These are phyloP conservation scores for Myxozyma lipomycoides DNA, from an alignment of 805 yeast species.

Conservation along the genomic window DNA sequence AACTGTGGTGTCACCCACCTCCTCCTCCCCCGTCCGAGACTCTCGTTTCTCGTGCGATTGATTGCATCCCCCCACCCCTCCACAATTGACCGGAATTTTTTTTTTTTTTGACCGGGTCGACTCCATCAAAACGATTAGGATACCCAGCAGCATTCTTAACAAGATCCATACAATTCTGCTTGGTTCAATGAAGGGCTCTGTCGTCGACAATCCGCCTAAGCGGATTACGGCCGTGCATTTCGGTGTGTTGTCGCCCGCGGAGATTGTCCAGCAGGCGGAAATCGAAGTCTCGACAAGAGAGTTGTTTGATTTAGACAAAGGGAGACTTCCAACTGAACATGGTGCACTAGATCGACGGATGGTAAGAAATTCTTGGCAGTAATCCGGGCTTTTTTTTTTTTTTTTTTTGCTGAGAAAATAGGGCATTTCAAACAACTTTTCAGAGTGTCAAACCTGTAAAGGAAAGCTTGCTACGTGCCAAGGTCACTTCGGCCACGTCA, in stretches of 20 bases:
- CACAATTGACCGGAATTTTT: no score
- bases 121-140: no score
- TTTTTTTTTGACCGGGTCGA: no score
- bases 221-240: constrained; percentile 86
- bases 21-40: no score
- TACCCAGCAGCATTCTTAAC: no score
- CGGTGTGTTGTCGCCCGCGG: constrained; percentile 87
- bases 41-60: no score
- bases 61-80: no score
- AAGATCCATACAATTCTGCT: no score
- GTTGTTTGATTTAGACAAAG: constrained; percentile 78
- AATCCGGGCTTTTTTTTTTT: neutral
- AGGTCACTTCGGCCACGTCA: constrained; percentile 96
- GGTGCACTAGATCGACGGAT: constrained; percentile 90
- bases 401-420: constrained; percentile 8
- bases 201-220: constrained; percentile 80
- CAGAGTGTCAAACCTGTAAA: constrained; percentile 85
- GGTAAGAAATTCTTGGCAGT: constrained; percentile 38
- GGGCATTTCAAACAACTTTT: constrained; percentile 83
- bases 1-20: no score
- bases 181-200: constrained; percentile 44
- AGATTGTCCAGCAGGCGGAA: constrained; percentile 88
- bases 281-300: constrained; percentile 91
- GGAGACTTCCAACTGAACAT: constrained; percentile 70
- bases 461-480: constrained; percentile 92